phyloP scores from a whole-genome alignment of 805 yeast species.

The Spencermartinsiella europaea region DNA sequence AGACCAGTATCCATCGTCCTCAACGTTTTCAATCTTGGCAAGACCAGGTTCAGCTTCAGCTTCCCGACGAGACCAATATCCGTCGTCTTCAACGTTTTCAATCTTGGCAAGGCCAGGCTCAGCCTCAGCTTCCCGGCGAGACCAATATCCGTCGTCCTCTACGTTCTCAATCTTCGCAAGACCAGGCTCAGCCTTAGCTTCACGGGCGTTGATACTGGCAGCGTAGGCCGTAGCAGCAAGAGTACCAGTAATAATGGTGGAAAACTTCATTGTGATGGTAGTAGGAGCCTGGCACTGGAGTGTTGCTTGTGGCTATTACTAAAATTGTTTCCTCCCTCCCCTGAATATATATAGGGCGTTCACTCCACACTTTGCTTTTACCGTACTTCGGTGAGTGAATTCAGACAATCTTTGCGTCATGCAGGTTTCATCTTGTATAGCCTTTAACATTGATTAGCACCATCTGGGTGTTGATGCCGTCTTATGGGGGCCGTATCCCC shows the following conservation, averaged over 20 bases:
- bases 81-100: slow-evolving; percentile 1
- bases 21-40: no score
- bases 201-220: background rate
- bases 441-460: no score
- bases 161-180: background rate
- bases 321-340: no score
- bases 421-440: no score
- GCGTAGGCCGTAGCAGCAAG: background rate
- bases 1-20: slow-evolving; percentile 5
- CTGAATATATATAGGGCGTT: no score
- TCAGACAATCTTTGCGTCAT: no score
- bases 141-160: slow-evolving; percentile 5
- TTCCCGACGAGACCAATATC: slow-evolving; percentile 2
- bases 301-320: no score
- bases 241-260: background rate
- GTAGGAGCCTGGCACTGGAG: no score
- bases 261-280: slow-evolving; percentile 2
- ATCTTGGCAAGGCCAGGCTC: background rate
- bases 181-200: background rate
- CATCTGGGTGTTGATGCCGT: no score
- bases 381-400: no score
- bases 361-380: no score
- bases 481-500: no score
- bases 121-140: background rate
- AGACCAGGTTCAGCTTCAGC: slow-evolving; percentile 1